Evolutionary conservation across 2,329 filamentous ascomycete genomes (phyloP).

Genomic region (Aspergillus ibericus): DNA sequence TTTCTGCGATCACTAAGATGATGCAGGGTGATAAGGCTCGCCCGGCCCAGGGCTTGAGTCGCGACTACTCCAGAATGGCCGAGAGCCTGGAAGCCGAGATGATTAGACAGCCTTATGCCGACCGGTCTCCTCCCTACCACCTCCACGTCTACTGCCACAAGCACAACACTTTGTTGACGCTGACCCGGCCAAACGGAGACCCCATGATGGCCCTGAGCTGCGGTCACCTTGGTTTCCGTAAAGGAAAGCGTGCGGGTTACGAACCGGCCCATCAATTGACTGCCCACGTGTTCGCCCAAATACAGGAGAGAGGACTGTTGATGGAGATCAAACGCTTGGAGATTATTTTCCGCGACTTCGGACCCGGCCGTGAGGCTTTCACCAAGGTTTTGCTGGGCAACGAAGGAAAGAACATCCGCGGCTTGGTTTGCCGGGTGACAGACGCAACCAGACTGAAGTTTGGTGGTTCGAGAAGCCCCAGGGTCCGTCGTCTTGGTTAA

Average conservation of each 20-base stretch:
- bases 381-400: constrained; percentile 84
- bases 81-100: constrained; percentile 37
- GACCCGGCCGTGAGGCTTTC: constrained; percentile 80
- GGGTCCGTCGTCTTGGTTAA: constrained; percentile 75
- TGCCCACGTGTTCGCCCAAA: constrained; percentile 76
- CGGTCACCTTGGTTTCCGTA: constrained; percentile 90
- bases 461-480: constrained; percentile 84
- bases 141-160: constrained; percentile 83
- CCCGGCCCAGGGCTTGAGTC: constrained; percentile 19
- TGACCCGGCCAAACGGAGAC: constrained; percentile 77
- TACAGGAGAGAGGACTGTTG: constrained; percentile 78
- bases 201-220: constrained; percentile 76
- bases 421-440: constrained; percentile 74
- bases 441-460: constrained; percentile 93
- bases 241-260: constrained; percentile 76
- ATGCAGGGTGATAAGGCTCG: constrained; percentile 28
- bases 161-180: constrained; percentile 93
- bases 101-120: constrained; percentile 37
- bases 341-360: constrained; percentile 81
- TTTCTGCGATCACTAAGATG: constrained; percentile 33
- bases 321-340: constrained; percentile 75
- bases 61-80: constrained; percentile 33
- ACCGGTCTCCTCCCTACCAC: constrained; percentile 64
- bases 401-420: constrained; percentile 74
- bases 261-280: constrained; percentile 91